Conservation (phyloP, 306 rosid genomes). For the Gleditsia sinensis region DNA sequence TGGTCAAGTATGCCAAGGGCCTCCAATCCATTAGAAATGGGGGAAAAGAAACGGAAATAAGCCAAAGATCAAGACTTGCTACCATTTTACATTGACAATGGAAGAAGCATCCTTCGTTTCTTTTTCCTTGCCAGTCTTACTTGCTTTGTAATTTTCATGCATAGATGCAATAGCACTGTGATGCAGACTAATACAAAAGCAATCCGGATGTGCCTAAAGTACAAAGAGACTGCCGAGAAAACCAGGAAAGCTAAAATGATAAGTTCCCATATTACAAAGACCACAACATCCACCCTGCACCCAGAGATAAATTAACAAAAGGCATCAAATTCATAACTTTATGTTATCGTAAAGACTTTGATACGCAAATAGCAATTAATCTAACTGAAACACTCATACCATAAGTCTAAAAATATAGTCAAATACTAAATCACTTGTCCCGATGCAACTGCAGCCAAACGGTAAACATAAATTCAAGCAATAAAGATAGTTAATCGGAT, state of each 20-base stretch:
- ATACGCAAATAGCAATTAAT: conserved; percentile 11
- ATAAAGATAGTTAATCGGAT: not conserved
- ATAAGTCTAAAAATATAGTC: not conserved
- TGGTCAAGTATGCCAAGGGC: conserved; percentile 31
- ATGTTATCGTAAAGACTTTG: not conserved
- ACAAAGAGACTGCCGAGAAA: conserved; percentile 87
- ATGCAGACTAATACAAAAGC: conserved; percentile 75
- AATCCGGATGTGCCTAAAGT: conserved; percentile 84
- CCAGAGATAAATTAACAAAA: conserved; percentile 31
- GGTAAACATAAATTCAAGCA: not conserved
- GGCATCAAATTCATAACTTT: conserved; percentile 4
- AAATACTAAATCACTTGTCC: not conserved
- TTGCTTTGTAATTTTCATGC: conserved; percentile 96
- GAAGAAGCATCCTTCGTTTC: conserved; percentile 99
- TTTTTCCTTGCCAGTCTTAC: conserved; percentile 92
- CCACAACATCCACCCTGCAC: conserved; percentile 98
- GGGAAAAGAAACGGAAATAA: conserved; percentile 23
- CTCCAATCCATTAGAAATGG: conserved; percentile 32
- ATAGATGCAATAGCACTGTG: conserved; percentile 78
- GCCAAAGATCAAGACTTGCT: conserved; percentile 36
- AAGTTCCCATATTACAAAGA: conserved; percentile 98
- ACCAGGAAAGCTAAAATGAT: conserved; percentile 89
- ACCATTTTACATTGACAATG: conserved; percentile 82
- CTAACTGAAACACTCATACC: conserved; percentile 1
- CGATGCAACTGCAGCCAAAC: not conserved